These are phyloP conservation scores for Magnolia officinalis DNA, from an alignment of 164 flowering plant genomes.

Conservation along the genomic window DNA sequence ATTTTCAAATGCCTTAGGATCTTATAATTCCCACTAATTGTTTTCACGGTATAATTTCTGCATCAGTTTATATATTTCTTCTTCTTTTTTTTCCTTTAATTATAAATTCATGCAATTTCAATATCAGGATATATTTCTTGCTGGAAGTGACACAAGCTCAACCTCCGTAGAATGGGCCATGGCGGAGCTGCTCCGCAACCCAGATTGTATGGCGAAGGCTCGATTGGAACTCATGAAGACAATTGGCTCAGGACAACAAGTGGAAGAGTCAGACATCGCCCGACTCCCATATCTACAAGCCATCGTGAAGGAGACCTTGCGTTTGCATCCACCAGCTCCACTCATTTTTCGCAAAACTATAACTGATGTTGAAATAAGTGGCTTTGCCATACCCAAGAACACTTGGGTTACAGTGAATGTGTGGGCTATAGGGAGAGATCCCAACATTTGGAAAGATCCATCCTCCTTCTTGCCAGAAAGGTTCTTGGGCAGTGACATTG, in stretches of 20 bases:
- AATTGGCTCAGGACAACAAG: neutral
- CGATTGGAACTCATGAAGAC: neutral
- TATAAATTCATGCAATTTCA: neutral
- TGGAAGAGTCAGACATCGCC: constrained; percentile 19
- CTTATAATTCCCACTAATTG: too few relatives aligned
- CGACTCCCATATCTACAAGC: constrained; percentile 19
- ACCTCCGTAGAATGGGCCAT: constrained; percentile 2
- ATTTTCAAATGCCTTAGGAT: too few relatives aligned
- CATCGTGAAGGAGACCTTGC: constrained; percentile 16
- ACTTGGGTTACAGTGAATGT: constrained; percentile 31
- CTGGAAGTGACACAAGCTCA: neutral
- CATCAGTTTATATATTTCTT: neutral
- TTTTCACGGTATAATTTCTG: too few relatives aligned
- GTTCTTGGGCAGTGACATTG: constrained; percentile 16
- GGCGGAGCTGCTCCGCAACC: neutral
- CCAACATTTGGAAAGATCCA: too few relatives aligned
- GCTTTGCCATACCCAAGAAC: constrained; percentile 26
- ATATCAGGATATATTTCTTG: neutral
- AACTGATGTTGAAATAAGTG: constrained; percentile 24
- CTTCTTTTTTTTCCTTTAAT: too few relatives aligned
- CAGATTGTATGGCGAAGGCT: neutral
- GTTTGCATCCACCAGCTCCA: constrained; percentile 18
- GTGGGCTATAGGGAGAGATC: constrained; percentile 24
- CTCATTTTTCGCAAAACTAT: constrained; percentile 20
- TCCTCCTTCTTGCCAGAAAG: constrained; percentile 26